phyloP scores from a whole-genome alignment of 139 green algal genomes.

The Medakamo hakoo region DNA sequence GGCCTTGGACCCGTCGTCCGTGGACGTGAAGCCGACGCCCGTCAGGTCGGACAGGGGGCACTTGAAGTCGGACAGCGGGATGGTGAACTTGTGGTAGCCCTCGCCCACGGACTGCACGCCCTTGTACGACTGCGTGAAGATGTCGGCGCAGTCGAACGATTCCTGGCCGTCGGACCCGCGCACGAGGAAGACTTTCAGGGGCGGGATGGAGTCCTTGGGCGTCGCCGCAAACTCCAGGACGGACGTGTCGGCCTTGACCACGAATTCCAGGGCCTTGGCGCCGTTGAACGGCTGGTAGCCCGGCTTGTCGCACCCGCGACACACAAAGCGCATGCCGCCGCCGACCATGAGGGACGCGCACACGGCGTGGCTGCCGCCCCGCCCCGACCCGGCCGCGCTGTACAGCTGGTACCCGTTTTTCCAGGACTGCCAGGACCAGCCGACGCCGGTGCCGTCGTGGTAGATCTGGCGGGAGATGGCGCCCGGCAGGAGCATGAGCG shows the following conservation, averaged over 20 bases:
- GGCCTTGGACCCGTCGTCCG: not conserved
- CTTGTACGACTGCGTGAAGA: not conserved
- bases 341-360: conserved; percentile 6
- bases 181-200: conserved; percentile 8
- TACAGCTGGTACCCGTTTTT: conserved; percentile 4
- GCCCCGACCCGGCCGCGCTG: not conserved
- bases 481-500: conserved; percentile 5
- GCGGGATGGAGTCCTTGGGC: not conserved
- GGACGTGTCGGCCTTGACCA: conserved; percentile 7
- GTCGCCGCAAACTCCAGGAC: conserved; percentile 8
- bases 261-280: conserved; percentile 10
- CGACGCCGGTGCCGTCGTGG: conserved; percentile 8
- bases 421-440: conserved; percentile 18
- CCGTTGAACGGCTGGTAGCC: conserved; percentile 24
- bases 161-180: conserved; percentile 3
- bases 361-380: conserved; percentile 1
- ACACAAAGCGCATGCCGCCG: conserved; percentile 20
- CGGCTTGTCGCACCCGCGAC: conserved; percentile 10
- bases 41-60: not conserved
- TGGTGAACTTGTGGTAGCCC: conserved; percentile 2
- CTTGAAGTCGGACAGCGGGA: conserved; percentile 8
- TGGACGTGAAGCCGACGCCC: not conserved
- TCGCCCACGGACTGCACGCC: not conserved
- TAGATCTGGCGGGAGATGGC: conserved; percentile 14
- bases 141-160: conserved; percentile 5